phyloP scores from a whole-genome alignment of 306 rosid genomes.

The Prunus fruticosa region DNA sequence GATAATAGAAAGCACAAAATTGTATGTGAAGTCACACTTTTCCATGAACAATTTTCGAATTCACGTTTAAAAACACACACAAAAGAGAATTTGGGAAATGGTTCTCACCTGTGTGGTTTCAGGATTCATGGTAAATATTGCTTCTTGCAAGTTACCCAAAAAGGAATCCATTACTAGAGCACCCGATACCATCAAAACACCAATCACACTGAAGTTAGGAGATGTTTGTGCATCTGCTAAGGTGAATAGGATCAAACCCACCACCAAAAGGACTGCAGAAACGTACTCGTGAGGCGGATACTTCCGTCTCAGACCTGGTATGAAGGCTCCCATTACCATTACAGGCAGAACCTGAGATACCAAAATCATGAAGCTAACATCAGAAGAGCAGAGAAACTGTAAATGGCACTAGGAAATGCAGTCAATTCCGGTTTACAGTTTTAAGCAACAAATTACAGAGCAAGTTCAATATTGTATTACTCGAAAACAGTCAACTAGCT shows the following conservation, averaged over 20 bases:
- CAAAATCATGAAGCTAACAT: slow-evolving; percentile 7
- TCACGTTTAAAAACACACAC: background rate
- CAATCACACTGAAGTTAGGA: slow-evolving; percentile 85
- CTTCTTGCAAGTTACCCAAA: slow-evolving; percentile 95
- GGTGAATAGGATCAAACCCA: slow-evolving; percentile 94
- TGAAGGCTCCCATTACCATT: slow-evolving; percentile 98
- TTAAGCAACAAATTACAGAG: background rate
- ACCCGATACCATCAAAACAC: slow-evolving; percentile 89
- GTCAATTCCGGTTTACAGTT: background rate
- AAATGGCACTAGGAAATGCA: background rate
- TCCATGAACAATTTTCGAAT: slow-evolving; percentile 16
- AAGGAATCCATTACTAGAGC: slow-evolving; percentile 94
- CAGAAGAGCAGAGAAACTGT: background rate
- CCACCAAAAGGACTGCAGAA: slow-evolving; percentile 84
- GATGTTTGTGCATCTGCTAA: slow-evolving; percentile 94
- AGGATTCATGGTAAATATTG: slow-evolving; percentile 94
- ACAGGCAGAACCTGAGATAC: slow-evolving; percentile 83
- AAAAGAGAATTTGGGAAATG: background rate
- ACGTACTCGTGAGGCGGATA: slow-evolving; percentile 82
- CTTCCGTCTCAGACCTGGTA: slow-evolving; percentile 88
- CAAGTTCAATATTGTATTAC: background rate
- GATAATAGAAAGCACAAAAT: slow-evolving; percentile 12
- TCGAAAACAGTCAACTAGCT: background rate
- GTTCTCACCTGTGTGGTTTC: slow-evolving; percentile 83
- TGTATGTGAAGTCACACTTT: slow-evolving; percentile 14